A percentile compares a stretch with the other conserved stretches of the same genome.
phyloP scores from a whole-genome alignment of 352 stramenopile species.

The Hyaloperonospora arabidopsidis region DNA sequence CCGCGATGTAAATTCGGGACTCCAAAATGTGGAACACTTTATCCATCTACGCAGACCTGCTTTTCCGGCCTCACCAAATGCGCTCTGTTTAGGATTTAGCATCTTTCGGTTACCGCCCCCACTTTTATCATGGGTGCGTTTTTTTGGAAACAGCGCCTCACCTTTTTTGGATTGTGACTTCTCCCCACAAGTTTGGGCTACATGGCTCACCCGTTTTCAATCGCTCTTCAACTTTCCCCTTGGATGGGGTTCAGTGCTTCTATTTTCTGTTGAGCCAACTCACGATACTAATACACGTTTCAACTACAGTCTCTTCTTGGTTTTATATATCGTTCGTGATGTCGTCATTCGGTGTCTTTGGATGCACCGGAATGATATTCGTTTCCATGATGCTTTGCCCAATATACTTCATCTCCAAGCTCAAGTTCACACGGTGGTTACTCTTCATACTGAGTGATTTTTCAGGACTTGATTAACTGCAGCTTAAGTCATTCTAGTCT shows the following conservation, averaged over 20 bases:
- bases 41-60: not conserved
- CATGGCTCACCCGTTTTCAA: not conserved
- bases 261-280: not conserved
- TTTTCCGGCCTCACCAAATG: not conserved
- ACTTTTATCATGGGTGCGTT: not conserved
- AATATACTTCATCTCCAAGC: not conserved
- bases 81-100: not conserved
- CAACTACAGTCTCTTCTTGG: not conserved
- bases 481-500: too few relatives aligned
- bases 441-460: not conserved
- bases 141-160: not conserved
- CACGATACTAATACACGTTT: not conserved
- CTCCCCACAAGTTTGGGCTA: not conserved
- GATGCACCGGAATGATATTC: slow-evolving; percentile 1
- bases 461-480: not conserved
- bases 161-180: not conserved
- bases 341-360: not conserved
- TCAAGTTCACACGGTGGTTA: not conserved
- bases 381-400: not conserved
- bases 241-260: not conserved
- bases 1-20: not conserved
- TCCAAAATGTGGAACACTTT: not conserved
- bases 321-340: not conserved
- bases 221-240: not conserved
- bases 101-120: not conserved